Evolutionary conservation across 257 asterid genomes (phyloP).

Genomic region (Ehretia macrophylla): DNA sequence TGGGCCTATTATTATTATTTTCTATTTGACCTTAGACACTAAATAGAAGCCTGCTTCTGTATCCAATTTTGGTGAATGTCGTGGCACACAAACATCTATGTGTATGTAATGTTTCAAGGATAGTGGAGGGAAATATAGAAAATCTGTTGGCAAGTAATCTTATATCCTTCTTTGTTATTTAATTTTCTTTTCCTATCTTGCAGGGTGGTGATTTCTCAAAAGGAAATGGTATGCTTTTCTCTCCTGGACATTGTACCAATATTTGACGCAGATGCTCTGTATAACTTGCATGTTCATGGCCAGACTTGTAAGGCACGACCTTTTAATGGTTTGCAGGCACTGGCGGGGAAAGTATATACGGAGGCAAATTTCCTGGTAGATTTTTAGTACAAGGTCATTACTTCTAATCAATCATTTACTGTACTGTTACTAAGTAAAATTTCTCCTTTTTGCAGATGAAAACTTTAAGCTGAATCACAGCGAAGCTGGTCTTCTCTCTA

Average conservation of each 20-base stretch:
- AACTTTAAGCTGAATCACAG: conserved; percentile 74
- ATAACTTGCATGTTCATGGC: conserved; percentile 58
- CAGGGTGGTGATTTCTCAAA: conserved; percentile 98
- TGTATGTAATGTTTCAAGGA: too few relatives aligned
- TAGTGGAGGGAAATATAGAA: neutral
- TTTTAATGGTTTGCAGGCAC: conserved; percentile 98
- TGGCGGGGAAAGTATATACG: conserved; percentile 98
- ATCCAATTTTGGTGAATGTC: too few relatives aligned
- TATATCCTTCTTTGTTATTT: neutral
- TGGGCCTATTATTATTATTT: too few relatives aligned
- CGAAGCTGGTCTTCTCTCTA: conserved; percentile 83
- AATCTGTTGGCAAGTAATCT: too few relatives aligned
- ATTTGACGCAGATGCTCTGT: conserved; percentile 51
- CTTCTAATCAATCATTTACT: conserved; percentile 12
- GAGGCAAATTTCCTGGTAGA: conserved; percentile 91
- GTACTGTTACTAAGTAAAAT: conserved; percentile 1
- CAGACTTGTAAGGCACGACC: conserved; percentile 66
- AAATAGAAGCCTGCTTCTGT: too few relatives aligned
- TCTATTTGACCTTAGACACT: too few relatives aligned
- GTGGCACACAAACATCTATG: too few relatives aligned
- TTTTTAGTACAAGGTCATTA: conserved; percentile 14
- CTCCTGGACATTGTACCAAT: conserved; percentile 58
- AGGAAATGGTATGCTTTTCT: conserved; percentile 88
- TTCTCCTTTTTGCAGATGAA: conserved; percentile 57
- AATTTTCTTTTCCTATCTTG: conserved; percentile 22